These are phyloP conservation scores for Aspergillus asperescens DNA, from an alignment of 495 filamentous ascomycete species.

Conservation along the genomic window DNA sequence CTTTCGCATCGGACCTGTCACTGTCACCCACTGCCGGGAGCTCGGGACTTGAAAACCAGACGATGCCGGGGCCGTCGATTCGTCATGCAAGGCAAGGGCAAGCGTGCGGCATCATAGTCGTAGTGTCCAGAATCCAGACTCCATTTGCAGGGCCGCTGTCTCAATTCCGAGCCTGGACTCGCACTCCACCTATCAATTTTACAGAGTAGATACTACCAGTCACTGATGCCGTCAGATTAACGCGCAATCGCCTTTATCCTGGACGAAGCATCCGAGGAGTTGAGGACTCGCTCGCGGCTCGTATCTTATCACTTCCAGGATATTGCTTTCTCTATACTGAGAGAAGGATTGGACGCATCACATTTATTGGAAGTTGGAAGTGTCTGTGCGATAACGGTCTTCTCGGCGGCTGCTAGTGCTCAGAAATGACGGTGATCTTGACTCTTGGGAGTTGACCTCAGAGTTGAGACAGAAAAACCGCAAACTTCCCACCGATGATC, in stretches of 20 bases:
- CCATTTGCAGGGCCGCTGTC: no score
- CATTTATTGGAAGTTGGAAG: not conserved
- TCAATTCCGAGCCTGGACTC: no score
- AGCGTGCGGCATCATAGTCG: no score
- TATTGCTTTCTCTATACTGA: no score
- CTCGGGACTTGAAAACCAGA: constrained; percentile 10
- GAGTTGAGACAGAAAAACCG: no score
- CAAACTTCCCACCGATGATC: no score
- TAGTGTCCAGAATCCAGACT: no score
- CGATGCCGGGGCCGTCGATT: not conserved
- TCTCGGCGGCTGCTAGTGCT: not conserved
- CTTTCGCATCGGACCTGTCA: constrained; percentile 10
- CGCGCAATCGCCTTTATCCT: not conserved
- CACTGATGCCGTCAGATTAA: not conserved
- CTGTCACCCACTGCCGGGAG: not conserved
- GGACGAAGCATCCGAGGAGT: no score
- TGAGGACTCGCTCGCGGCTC: no score
- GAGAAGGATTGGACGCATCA: constrained; percentile 3
- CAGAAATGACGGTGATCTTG: not conserved
- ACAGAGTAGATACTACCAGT: no score
- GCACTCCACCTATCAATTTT: not conserved
- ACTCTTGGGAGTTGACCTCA: no score
- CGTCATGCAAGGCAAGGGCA: constrained; percentile 5
- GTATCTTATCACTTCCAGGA: no score
- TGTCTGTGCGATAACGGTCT: constrained; percentile 22